phyloP scores from a whole-genome alignment of 805 yeast genomes.

The Candida michaelii region DNA sequence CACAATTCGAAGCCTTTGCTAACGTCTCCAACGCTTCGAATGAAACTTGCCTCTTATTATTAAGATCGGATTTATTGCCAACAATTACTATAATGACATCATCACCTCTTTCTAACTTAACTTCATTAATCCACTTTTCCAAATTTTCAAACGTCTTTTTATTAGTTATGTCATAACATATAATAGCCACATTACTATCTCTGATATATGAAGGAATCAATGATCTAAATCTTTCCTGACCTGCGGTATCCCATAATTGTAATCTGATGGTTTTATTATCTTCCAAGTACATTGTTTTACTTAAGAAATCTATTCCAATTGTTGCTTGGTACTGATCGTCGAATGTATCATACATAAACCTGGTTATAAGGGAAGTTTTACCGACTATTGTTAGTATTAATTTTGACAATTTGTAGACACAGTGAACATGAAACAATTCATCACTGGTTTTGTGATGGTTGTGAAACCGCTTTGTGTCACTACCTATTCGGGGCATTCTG shows the following conservation, averaged over 20 bases:
- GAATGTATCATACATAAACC: slow-evolving; percentile 97
- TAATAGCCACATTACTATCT: slow-evolving; percentile 95
- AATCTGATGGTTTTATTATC: slow-evolving; percentile 88
- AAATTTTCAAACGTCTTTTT: slow-evolving; percentile 81
- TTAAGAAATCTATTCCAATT: slow-evolving; percentile 92
- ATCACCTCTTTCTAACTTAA: slow-evolving; percentile 86
- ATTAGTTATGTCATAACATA: slow-evolving; percentile 90
- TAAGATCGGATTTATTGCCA: slow-evolving; percentile 86
- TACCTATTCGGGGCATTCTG: no score
- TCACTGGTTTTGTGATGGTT: no score
- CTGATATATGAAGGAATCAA: slow-evolving; percentile 94
- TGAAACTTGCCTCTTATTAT: slow-evolving; percentile 78
- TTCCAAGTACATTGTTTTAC: slow-evolving; percentile 92
- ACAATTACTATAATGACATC: slow-evolving; percentile 88
- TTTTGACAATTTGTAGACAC: no score
- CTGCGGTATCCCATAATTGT: slow-evolving; percentile 95
- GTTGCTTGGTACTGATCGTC: slow-evolving; percentile 97
- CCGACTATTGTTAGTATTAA: slow-evolving; percentile 55
- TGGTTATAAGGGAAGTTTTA: slow-evolving; percentile 91
- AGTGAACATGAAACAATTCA: no score
- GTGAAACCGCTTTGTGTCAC: no score
- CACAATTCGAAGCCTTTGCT: slow-evolving; percentile 66
- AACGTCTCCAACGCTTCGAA: slow-evolving; percentile 81
- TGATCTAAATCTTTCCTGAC: slow-evolving; percentile 89
- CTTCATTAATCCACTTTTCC: slow-evolving; percentile 92